Evolutionary conservation across 371 early-diverging fungal species (phyloP).

Genomic region (Apophysomyces variabilis): DNA sequence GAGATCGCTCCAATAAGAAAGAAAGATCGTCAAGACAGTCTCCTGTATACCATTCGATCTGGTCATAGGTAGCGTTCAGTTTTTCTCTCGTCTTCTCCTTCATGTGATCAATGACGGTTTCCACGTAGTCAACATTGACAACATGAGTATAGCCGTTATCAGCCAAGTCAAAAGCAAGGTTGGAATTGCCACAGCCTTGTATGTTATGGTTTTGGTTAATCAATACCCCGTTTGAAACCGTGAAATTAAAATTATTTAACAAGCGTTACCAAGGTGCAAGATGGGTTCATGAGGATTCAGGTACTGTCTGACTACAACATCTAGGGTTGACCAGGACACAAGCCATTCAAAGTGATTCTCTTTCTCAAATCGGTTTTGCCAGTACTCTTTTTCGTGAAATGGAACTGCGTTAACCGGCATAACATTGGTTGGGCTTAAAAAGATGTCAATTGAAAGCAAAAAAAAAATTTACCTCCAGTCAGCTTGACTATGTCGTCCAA

Average conservation of each 20-base stretch:
- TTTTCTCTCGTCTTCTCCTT: constrained; percentile 18
- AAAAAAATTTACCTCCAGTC: neutral
- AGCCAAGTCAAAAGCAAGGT: constrained; percentile 48
- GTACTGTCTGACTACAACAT: constrained; percentile 22
- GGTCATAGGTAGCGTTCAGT: constrained; percentile 19
- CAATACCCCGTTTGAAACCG: neutral
- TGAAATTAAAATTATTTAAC: neutral
- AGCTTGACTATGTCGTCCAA: too few species aligned
- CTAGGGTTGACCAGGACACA: constrained; percentile 29
- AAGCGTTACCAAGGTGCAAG: constrained; percentile 33
- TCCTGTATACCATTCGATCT: constrained; percentile 30
- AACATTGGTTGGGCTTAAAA: neutral
- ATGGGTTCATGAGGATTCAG: constrained; percentile 28
- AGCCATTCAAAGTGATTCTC: constrained; percentile 54
- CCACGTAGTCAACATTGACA: constrained; percentile 51
- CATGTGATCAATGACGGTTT: constrained; percentile 50
- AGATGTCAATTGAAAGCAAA: too few species aligned
- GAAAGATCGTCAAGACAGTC: constrained; percentile 29
- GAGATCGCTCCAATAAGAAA: constrained; percentile 13
- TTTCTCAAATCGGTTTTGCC: constrained; percentile 51
- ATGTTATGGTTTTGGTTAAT: constrained; percentile 6
- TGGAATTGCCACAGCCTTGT: constrained; percentile 61
- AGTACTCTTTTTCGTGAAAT: constrained; percentile 48
- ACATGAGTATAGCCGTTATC: constrained; percentile 36
- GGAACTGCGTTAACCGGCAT: constrained; percentile 39